Evolutionary conservation across 2,329 filamentous ascomycete species (phyloP).

Genomic region (Orbilia quercus): DNA sequence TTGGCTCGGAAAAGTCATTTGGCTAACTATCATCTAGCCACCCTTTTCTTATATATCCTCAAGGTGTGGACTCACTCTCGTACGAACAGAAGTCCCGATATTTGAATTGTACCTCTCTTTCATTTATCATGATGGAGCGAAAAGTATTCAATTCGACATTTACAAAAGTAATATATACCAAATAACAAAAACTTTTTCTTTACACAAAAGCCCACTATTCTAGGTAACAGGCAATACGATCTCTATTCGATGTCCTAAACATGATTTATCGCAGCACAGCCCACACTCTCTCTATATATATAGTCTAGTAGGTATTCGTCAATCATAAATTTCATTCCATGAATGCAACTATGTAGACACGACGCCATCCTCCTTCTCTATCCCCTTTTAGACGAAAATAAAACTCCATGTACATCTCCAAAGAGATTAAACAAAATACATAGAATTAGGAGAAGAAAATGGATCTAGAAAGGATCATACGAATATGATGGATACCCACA

Average conservation of each 20-base stretch:
- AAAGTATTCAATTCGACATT: too few species aligned
- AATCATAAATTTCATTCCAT: constrained; percentile 30
- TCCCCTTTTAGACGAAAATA: constrained; percentile 29
- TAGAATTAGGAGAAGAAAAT: constrained; percentile 24
- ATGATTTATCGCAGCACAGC: constrained; percentile 9
- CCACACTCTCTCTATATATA: constrained; percentile 2
- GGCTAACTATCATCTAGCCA: too few species aligned
- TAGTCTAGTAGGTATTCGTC: not conserved
- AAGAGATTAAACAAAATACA: constrained; percentile 28
- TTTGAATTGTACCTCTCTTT: too few species aligned
- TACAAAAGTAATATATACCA: not conserved
- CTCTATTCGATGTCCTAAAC: not conserved
- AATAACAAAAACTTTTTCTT: not conserved
- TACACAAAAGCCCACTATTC: too few species aligned
- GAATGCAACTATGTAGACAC: constrained; percentile 41
- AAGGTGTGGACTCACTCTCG: too few species aligned
- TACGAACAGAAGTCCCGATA: too few species aligned
- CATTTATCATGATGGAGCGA: constrained; percentile 12
- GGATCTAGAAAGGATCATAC: constrained; percentile 1
- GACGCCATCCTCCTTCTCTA: constrained; percentile 33
- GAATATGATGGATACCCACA: too few species aligned
- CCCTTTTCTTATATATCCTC: too few species aligned
- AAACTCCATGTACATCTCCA: constrained; percentile 41
- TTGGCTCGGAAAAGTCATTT: too few species aligned
- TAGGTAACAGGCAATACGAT: too few species aligned